Evolutionary conservation across 352 stramenopile species (phyloP).

Genomic region (Phytophthora lateralis): DNA sequence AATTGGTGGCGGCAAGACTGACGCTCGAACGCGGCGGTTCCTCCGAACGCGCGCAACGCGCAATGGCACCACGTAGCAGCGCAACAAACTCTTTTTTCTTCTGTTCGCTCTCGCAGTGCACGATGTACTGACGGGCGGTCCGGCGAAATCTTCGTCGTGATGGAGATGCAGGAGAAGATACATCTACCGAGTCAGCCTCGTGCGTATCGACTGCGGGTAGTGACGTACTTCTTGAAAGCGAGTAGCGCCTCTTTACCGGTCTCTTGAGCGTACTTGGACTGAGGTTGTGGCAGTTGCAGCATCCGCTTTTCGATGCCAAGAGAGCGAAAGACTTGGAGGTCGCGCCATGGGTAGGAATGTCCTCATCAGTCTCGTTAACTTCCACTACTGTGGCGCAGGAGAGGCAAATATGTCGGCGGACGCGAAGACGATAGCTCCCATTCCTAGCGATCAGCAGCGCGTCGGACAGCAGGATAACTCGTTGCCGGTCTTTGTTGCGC

Average conservation of each 20-base stretch:
- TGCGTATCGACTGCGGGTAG: conserved; percentile 9
- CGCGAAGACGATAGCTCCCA: conserved; percentile 50
- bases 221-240: conserved; percentile 28
- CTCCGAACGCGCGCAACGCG: conserved; percentile 23
- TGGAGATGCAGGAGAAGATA: conserved; percentile 4
- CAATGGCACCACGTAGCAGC: conserved; percentile 41
- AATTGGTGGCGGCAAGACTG: conserved; percentile 11
- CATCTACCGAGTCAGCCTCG: neutral
- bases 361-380: conserved; percentile 8
- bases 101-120: conserved; percentile 46
- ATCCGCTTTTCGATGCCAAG: conserved; percentile 51
- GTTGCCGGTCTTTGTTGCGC: conserved; percentile 38
- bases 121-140: conserved; percentile 48
- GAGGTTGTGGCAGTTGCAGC: conserved; percentile 65
- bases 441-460: conserved; percentile 68
- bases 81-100: conserved; percentile 44
- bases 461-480: conserved; percentile 69
- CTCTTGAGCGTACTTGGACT: conserved; percentile 47
- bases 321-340: conserved; percentile 41
- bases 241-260: conserved; percentile 35
- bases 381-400: conserved; percentile 54
- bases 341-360: neutral
- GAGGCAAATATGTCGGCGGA: conserved; percentile 65
- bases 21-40: conserved; percentile 11
- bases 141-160: conserved; percentile 33